Conservation (phyloP, 352 stramenopile genomes). For the Pythium vanterpoolii region DNA sequence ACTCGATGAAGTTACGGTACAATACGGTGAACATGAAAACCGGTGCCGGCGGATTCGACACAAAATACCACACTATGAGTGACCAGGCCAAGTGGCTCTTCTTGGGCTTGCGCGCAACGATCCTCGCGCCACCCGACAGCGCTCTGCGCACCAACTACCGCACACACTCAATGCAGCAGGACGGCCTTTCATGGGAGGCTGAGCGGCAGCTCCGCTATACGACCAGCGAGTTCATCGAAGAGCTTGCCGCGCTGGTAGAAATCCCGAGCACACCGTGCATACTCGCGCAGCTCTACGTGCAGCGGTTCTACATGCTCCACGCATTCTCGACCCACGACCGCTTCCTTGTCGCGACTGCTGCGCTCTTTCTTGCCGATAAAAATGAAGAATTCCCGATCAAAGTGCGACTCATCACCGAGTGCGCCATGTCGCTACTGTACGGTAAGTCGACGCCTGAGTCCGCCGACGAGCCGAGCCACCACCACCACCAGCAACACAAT, state of each 20-base stretch:
- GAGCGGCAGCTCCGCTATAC: slow-evolving; percentile 63
- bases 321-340: slow-evolving; percentile 76
- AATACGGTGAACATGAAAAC: no score
- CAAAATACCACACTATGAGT: not conserved
- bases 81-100: slow-evolving; percentile 18
- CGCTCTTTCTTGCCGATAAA: slow-evolving; percentile 76
- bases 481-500: slow-evolving; percentile 12
- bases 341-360: slow-evolving; percentile 70
- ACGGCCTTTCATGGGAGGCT: slow-evolving; percentile 43
- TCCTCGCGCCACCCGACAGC: slow-evolving; percentile 4
- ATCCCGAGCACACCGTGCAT: slow-evolving; percentile 56
- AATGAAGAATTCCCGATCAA: slow-evolving; percentile 79
- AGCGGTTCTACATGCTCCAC: slow-evolving; percentile 79
- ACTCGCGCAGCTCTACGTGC: slow-evolving; percentile 62
- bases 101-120: slow-evolving; percentile 6
- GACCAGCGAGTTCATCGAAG: slow-evolving; percentile 65
- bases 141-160: slow-evolving; percentile 24
- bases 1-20: no score
- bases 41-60: no score
- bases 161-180: slow-evolving; percentile 44
- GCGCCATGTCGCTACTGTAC: slow-evolving; percentile 54
- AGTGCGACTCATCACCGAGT: slow-evolving; percentile 73
- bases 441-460: slow-evolving; percentile 7
- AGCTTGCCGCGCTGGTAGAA: slow-evolving; percentile 56
- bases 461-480: slow-evolving; percentile 13